phyloP scores from a whole-genome alignment of 257 asterid species.

The Cynanchum wilfordii region DNA sequence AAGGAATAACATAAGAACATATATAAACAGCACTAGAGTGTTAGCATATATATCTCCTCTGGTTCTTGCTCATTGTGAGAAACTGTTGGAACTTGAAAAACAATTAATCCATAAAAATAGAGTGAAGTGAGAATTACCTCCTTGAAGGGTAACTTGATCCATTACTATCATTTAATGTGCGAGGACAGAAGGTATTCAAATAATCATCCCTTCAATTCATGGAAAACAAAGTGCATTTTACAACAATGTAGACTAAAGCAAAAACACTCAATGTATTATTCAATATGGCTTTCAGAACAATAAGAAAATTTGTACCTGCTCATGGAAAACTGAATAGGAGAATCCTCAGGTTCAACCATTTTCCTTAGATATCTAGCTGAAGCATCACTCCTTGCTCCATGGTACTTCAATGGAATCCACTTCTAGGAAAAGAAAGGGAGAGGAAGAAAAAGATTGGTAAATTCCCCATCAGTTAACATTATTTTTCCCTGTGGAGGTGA shows the following conservation, averaged over 20 bases:
- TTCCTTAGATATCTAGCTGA: slow-evolving; percentile 42
- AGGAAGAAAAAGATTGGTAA: slow-evolving; percentile 1
- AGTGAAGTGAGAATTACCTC: slow-evolving; percentile 40
- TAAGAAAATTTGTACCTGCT: slow-evolving; percentile 39
- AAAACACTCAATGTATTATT: not conserved
- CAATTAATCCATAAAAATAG: not conserved
- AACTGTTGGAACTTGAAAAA: slow-evolving; percentile 4
- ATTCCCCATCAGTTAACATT: not conserved
- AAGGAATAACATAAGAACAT: not conserved
- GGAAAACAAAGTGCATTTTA: slow-evolving; percentile 1
- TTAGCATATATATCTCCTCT: not conserved
- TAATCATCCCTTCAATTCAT: slow-evolving; percentile 58
- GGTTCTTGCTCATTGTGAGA: not conserved
- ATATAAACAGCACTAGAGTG: not conserved
- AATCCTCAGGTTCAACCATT: slow-evolving; percentile 43
- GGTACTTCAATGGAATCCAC: slow-evolving; percentile 80
- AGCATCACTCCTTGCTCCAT: slow-evolving; percentile 47
- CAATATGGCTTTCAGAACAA: not conserved
- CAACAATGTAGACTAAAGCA: not conserved
- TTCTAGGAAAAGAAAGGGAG: slow-evolving; percentile 30
- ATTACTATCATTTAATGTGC: slow-evolving; percentile 33
- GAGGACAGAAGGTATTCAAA: slow-evolving; percentile 62
- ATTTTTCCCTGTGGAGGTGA: not conserved
- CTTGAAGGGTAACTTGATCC: slow-evolving; percentile 39
- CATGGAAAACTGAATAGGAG: slow-evolving; percentile 57